phyloP scores from a whole-genome alignment of 371 early-diverging fungal genomes.

The Mucor mucedo region DNA sequence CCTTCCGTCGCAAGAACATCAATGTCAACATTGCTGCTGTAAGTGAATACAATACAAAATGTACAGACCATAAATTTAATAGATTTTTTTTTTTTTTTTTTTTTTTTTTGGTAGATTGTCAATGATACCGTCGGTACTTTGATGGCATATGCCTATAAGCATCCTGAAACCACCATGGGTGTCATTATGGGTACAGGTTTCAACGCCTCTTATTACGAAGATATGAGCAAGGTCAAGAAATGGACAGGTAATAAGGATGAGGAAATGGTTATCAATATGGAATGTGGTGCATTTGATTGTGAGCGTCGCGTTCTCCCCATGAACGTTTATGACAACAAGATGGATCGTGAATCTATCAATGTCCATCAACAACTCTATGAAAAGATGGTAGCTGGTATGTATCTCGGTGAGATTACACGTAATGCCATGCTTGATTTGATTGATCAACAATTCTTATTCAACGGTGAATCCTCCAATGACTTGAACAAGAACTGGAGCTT shows the following conservation, averaged over 20 bases:
- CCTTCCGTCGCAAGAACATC: conserved; percentile 77
- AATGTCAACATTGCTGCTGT: conserved; percentile 82
- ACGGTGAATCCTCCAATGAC: conserved; percentile 66
- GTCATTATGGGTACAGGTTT: conserved; percentile 97
- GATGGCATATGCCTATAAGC: conserved; percentile 83
- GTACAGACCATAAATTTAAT: neutral
- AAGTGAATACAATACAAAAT: conserved; percentile 14
- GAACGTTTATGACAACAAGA: conserved; percentile 67
- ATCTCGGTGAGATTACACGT: conserved; percentile 82
- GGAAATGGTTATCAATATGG: conserved; percentile 70
- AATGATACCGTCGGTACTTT: conserved; percentile 98
- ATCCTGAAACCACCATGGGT: conserved; percentile 85
- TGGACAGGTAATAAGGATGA: conserved; percentile 45
- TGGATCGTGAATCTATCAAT: conserved; percentile 70
- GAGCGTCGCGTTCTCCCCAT: conserved; percentile 67
- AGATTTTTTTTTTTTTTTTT: too few relatives aligned
- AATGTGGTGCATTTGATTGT: conserved; percentile 76
- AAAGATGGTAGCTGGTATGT: conserved; percentile 86
- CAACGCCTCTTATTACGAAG: conserved; percentile 90
- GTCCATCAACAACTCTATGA: conserved; percentile 72
- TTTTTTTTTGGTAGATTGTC: conserved; percentile 78
- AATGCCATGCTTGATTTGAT: conserved; percentile 72
- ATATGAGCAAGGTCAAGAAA: conserved; percentile 70
- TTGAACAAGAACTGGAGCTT: conserved; percentile 81
- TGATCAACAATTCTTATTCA: conserved; percentile 48